Percentiles rank a stretch among this genome's conserved stretches.
phyloP scores from a whole-genome alignment of 192 early-diverging fungal genomes.

The Rhizoclosmatium globosum region DNA sequence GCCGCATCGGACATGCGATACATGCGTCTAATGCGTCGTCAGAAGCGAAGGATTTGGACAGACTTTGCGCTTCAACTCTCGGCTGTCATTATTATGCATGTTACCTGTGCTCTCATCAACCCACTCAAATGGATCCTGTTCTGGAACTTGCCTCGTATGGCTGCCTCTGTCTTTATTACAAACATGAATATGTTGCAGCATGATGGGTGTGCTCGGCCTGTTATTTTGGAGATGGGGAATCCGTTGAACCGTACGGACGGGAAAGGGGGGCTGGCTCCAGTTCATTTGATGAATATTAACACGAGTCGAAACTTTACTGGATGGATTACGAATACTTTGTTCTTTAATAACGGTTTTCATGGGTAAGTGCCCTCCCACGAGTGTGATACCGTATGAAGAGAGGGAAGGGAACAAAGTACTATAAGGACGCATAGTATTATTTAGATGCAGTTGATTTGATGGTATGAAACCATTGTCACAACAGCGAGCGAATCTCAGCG shows the following conservation, averaged over 20 bases:
- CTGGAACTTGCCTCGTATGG: constrained; percentile 8
- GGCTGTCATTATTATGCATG: background rate
- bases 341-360: constrained; percentile 5
- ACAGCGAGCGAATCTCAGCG: no score
- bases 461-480: no score
- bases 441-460: no score
- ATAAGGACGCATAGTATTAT: no score
- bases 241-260: background rate
- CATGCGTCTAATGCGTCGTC: constrained; percentile 9
- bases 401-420: no score
- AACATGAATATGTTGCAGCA: constrained; percentile 17
- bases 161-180: background rate
- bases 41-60: background rate
- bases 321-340: background rate
- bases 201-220: background rate
- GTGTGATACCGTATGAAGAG: no score
- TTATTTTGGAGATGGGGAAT: background rate
- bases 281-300: constrained; percentile 3
- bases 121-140: constrained; percentile 1
- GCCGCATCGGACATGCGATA: background rate
- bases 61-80: constrained; percentile 3
- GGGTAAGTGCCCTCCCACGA: background rate
- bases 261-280: background rate
- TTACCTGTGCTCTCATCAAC: background rate
- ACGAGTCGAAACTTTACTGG: constrained; percentile 8